These are phyloP conservation scores for Neospermospora avenae DNA, from an alignment of 2,329 filamentous ascomycete genomes.

Conservation along the genomic window DNA sequence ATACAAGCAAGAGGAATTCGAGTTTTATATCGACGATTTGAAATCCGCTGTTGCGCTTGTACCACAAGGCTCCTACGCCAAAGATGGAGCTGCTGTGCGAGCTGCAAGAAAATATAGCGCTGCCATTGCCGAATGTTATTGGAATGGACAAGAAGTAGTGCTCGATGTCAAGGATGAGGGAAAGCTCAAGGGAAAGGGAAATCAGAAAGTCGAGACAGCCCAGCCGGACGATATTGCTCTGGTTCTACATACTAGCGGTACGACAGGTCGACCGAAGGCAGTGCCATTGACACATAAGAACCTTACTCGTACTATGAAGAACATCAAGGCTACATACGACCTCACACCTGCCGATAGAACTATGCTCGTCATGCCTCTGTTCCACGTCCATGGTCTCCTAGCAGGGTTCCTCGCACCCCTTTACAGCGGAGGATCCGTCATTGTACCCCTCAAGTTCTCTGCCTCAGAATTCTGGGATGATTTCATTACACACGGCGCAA, in stretches of 20 bases:
- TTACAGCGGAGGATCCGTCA: constrained; percentile 70
- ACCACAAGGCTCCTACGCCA: constrained; percentile 64
- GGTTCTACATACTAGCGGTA: constrained; percentile 80
- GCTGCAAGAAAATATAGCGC: constrained; percentile 77
- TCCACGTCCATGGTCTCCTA: constrained; percentile 86
- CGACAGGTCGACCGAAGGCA: constrained; percentile 81
- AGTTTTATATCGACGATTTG: constrained; percentile 88
- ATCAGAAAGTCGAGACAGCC: constrained; percentile 48
- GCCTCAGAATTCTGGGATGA: constrained; percentile 80
- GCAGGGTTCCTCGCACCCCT: constrained; percentile 79
- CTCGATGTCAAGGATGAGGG: constrained; percentile 76
- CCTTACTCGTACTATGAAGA: constrained; percentile 77
- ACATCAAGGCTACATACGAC: constrained; percentile 75
- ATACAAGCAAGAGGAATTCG: constrained; percentile 87
- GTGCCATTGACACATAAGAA: constrained; percentile 80
- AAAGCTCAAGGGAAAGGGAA: constrained; percentile 54
- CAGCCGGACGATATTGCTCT: constrained; percentile 77
- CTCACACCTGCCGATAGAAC: constrained; percentile 70
- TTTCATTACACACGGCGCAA: constrained; percentile 70
- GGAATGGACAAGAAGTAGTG: constrained; percentile 67
- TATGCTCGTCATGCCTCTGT: constrained; percentile 85
- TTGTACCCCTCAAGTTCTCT: constrained; percentile 77
- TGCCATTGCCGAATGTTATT: constrained; percentile 84
- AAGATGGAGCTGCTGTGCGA: constrained; percentile 67
- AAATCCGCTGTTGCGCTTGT: constrained; percentile 76